Conservation (phyloP, 2,329 filamentous ascomycete species). For the Apiospora hydei region DNA sequence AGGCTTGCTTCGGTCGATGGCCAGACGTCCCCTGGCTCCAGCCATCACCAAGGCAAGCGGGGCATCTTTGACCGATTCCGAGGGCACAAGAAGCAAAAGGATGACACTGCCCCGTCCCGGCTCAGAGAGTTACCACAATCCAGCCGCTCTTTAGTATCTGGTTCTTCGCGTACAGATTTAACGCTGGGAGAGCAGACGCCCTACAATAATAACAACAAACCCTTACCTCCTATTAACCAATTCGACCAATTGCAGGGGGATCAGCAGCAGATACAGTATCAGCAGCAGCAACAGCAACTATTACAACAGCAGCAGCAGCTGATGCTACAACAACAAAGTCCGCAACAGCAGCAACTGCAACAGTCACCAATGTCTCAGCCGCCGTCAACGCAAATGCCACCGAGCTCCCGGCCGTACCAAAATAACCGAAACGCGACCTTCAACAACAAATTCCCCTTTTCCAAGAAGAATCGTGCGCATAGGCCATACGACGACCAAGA, state of each 20-base stretch:
- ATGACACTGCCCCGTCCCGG: constrained; percentile 52
- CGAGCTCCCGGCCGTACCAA: constrained; percentile 13
- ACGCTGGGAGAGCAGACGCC: constrained; percentile 48
- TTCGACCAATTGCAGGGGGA: constrained; percentile 32
- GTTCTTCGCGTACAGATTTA: constrained; percentile 57
- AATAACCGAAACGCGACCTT: constrained; percentile 57
- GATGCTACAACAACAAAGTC: constrained; percentile 1
- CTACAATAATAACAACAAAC: constrained; percentile 45
- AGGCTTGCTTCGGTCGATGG: constrained; percentile 58
- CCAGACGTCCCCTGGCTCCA: constrained; percentile 63
- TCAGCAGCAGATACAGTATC: constrained; percentile 9
- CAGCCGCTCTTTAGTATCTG: constrained; percentile 59
- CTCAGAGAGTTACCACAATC: constrained; percentile 60
- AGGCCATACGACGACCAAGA: constrained; percentile 60
- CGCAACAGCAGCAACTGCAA: not conserved
- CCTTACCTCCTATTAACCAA: constrained; percentile 39
- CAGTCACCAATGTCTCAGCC: not conserved
- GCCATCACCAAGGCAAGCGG: constrained; percentile 51
- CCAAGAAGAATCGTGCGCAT: constrained; percentile 60
- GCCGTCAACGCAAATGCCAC: not conserved
- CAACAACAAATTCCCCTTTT: constrained; percentile 69
- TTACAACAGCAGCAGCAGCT: constrained; percentile 1
- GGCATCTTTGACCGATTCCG: constrained; percentile 59
- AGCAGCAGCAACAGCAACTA: not conserved
- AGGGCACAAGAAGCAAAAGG: constrained; percentile 61